Percentiles rank a stretch among this genome's conserved stretches.
Conservation (phyloP, 352 stramenopile genomes). For the Thraustochytrium sp. region DNA sequence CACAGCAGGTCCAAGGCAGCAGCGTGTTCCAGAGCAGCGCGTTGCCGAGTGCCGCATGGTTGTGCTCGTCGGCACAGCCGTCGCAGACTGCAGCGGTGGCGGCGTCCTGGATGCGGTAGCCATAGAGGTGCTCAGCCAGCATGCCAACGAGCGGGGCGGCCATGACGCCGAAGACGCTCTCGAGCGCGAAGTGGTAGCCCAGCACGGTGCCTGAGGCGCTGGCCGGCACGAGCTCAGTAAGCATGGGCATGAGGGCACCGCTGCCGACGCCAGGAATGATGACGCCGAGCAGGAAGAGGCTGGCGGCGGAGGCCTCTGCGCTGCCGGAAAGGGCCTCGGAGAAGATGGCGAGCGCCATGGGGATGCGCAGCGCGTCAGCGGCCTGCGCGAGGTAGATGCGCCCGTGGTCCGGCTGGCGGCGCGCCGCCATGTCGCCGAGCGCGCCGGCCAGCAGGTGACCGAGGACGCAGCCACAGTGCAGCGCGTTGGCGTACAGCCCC, state of each 20-base stretch:
- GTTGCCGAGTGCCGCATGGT: background rate
- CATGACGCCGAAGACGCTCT: conserved; percentile 17
- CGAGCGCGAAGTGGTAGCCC: conserved; percentile 9
- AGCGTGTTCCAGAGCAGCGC: background rate
- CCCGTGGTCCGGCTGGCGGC: background rate
- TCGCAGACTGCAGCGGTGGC: background rate
- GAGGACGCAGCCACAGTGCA: background rate
- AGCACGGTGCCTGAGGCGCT: background rate
- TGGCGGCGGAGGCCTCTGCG: background rate
- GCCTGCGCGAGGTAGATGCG: conserved; percentile 3
- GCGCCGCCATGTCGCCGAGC: background rate
- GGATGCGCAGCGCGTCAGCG: background rate
- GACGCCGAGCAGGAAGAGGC: background rate
- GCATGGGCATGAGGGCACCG: background rate
- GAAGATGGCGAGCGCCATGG: background rate
- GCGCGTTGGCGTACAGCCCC: background rate
- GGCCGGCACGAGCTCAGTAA: background rate
- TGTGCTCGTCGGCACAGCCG: background rate
- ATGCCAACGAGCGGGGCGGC: background rate
- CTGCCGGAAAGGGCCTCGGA: background rate
- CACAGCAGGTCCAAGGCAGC: background rate
- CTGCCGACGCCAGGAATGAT: background rate
- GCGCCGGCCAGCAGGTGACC: background rate
- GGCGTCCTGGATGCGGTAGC: background rate
- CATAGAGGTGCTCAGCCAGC: background rate